Base-by-base conservation (phyloP, 768 basidiomycete species). In the Trametes cubensis region DNA sequence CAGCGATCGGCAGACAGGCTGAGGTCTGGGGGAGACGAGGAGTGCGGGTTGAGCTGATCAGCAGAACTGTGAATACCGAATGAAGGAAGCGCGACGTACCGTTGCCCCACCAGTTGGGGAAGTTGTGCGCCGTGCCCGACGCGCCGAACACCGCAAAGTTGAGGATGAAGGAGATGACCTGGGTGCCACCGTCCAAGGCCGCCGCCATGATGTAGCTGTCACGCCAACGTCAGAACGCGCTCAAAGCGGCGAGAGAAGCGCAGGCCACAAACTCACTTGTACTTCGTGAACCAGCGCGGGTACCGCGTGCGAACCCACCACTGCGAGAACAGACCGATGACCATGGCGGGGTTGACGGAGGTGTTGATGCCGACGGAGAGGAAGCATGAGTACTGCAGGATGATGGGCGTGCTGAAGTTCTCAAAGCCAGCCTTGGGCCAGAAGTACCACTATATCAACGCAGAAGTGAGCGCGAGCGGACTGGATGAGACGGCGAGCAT, bases 301-400 rank as follows among this genome's bases (percentile, higher is more conserved):
- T 75, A 73, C 56, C 69, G 72, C 53, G 67, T 75, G 52, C 78
- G 70, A 26, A 77, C 70, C 63, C 78, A 83, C 68, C 75, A 81
- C 63, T 81, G 81, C 14, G 80, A 81, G 66, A 82, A 77, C 25
- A 80, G 70, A 48, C 78, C 80, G 26, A 82, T 65, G n/a, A 68
- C 67, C 72, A 82, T 81, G 1, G 78, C 74, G 38, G 70, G 70
- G 67, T 82, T 80, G 23, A 83, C 76, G 8, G 78, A 81, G 13
- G 79, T 80, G 75, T 86, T 86, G 71, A 86, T 83, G 17, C 84
- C 84, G 55, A 83, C 83, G 60, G 79, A 78, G 53, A 85, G 72
- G 67, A 75, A 81, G 56, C 81, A 81, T 20, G 69, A 70, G 60
- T 70, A 72, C 65, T 72, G 71, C 45, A 70, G 60, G 61, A 72